A percentile compares a stretch with the other conserved stretches of the same genome.
phyloP scores from a whole-genome alignment of 2,329 filamentous ascomycete genomes.

The Chaetomiaceae sp. region DNA sequence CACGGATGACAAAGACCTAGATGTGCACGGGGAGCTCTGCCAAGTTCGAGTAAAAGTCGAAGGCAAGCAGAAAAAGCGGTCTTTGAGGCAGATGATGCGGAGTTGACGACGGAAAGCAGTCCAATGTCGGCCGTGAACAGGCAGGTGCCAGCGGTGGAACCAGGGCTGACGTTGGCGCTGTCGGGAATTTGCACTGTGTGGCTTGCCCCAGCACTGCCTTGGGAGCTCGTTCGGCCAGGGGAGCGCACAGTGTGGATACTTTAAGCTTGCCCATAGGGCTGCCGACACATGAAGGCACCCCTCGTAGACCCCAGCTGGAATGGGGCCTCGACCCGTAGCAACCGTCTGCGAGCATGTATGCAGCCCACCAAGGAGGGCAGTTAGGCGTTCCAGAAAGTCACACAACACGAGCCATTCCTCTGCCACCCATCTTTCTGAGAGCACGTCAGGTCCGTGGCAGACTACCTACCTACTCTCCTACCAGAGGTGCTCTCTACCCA shows the following conservation, averaged over 20 bases:
- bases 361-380: not conserved
- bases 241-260: not conserved
- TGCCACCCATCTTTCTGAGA: no score
- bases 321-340: not conserved
- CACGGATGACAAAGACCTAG: conserved; percentile 3
- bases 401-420: no score
- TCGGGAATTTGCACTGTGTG: conserved; percentile 3
- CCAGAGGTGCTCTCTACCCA: no score
- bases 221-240: no score
- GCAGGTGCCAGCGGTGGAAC: not conserved
- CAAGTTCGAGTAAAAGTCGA: conserved; percentile 8
- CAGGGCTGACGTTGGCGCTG: not conserved
- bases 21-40: not conserved
- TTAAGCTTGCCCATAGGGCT: not conserved
- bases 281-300: not conserved
- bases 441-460: no score
- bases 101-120: conserved; percentile 12
- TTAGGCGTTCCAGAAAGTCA: no score
- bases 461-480: no score
- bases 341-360: not conserved
- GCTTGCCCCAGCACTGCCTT: no score
- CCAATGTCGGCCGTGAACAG: conserved; percentile 8
- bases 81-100: conserved; percentile 16
- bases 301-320: not conserved
- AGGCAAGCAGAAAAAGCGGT: conserved; percentile 11